phyloP scores from a whole-genome alignment of 208 protist genomes.

The Acanthamoeba lenticulata region DNA sequence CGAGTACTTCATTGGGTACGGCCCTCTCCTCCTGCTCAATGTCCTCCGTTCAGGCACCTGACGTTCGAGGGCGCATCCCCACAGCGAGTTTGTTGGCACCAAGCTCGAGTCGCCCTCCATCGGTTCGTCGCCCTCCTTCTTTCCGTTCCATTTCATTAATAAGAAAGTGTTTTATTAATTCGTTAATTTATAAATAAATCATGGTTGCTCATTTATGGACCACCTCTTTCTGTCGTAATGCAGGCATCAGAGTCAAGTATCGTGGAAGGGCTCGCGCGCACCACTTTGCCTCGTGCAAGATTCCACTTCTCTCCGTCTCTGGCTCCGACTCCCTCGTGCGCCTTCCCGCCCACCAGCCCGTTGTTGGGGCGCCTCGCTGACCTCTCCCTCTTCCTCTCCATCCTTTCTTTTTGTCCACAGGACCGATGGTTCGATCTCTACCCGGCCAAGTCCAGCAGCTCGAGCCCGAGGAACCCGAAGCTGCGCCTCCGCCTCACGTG shows the following conservation, averaged over 20 bases:
- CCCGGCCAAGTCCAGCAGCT: neutral
- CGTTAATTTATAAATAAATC: too few species aligned
- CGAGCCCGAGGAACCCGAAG: neutral
- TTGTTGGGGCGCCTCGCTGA: neutral
- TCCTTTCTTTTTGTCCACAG: neutral
- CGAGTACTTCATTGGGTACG: conserved; percentile 17
- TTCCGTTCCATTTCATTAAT: too few species aligned
- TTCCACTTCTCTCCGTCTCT: neutral
- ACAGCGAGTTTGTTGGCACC: neutral
- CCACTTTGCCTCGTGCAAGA: neutral
- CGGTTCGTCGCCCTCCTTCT: too few species aligned
- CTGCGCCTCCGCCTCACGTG: too few species aligned
- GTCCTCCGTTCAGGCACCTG: neutral
- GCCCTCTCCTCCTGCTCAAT: neutral
- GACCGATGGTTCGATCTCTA: neutral
- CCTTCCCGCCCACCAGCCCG: neutral
- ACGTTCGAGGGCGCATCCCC: neutral
- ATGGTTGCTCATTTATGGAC: too few species aligned
- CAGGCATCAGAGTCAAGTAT: neutral
- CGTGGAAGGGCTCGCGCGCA: neutral
- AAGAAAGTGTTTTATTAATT: too few species aligned
- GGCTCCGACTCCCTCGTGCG: neutral
- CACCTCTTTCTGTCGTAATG: too few species aligned
- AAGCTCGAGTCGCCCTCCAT: neutral
- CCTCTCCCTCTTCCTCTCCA: too few species aligned